Evolutionary conservation across 208 protist genomes (phyloP).

Genomic region (Crithidia mellificae): DNA sequence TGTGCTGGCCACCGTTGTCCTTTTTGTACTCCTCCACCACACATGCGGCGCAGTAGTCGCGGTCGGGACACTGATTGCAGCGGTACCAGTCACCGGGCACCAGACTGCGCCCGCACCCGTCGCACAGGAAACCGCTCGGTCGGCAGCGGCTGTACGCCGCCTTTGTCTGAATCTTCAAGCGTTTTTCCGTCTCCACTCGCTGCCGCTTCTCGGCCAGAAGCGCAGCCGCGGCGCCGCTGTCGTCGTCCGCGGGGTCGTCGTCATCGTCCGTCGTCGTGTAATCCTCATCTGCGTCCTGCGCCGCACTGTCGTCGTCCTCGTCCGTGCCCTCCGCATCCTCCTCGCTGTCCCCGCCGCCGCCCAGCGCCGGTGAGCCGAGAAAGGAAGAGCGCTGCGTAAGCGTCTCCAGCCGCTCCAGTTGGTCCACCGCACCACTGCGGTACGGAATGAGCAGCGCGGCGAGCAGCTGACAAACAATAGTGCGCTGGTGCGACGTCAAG

Average conservation of each 20-base stretch:
- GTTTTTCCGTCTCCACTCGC: conserved; percentile 32
- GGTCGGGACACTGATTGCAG: conserved; percentile 78
- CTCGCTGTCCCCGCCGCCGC: conserved; percentile 29
- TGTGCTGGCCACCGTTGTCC: conserved; percentile 51
- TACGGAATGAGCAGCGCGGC: conserved; percentile 43
- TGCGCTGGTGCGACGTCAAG: conserved; percentile 52
- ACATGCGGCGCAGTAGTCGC: conserved; percentile 75
- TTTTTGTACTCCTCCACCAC: conserved; percentile 47
- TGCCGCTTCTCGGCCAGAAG: conserved; percentile 26
- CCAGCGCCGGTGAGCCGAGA: conserved; percentile 3
- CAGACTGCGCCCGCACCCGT: conserved; percentile 55
- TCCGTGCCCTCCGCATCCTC: too few species aligned
- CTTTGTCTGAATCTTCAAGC: conserved; percentile 44
- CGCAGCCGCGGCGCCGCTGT: neutral
- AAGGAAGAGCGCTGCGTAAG: conserved; percentile 20
- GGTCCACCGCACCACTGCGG: conserved; percentile 35
- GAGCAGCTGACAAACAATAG: conserved; percentile 49
- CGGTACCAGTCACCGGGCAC: conserved; percentile 73
- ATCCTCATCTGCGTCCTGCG: conserved; percentile 36
- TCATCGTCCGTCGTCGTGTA: conserved; percentile 26
- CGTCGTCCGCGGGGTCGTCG: conserved; percentile 2
- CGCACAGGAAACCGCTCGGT: conserved; percentile 53
- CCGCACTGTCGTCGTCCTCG: conserved; percentile 18
- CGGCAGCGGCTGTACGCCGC: conserved; percentile 29
- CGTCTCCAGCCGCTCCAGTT: conserved; percentile 35